Conservation (phyloP, 78 protist genomes). For the Dictyostelium firmibasis region DNA sequence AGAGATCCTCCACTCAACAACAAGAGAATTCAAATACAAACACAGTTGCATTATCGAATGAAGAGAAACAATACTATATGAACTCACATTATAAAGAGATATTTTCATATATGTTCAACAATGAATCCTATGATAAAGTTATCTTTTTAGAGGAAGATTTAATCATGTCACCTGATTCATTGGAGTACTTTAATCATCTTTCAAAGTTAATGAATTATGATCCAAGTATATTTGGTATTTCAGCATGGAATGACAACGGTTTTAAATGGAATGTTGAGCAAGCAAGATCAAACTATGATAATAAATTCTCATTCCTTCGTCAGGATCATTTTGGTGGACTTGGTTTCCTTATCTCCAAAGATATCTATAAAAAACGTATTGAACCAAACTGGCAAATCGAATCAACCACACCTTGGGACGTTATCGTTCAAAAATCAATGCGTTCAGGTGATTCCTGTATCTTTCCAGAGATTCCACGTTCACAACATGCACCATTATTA, state of each 20-base stretch:
- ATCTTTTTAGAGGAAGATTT: slow-evolving; percentile 87
- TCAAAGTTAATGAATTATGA: slow-evolving; percentile 82
- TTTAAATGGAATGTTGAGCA: slow-evolving; percentile 18
- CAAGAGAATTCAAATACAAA: not conserved
- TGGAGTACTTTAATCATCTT: slow-evolving; percentile 75
- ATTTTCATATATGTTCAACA: not conserved
- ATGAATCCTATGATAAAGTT: not conserved
- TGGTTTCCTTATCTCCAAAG: slow-evolving; percentile 16
- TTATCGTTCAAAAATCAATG: slow-evolving; percentile 18
- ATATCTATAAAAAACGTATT: not conserved
- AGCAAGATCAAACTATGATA: not conserved
- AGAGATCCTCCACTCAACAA: not conserved
- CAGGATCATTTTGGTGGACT: slow-evolving; percentile 71
- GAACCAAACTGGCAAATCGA: not conserved
- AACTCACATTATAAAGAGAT: slow-evolving; percentile 12
- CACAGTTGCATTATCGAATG: not conserved
- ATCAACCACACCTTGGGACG: slow-evolving; percentile 42
- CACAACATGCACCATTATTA: slow-evolving; percentile 24
- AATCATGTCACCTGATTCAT: slow-evolving; percentile 85
- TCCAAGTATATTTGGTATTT: slow-evolving; percentile 80
- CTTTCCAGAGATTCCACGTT: slow-evolving; percentile 61
- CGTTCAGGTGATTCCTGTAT: slow-evolving; percentile 1
- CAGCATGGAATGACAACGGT: slow-evolving; percentile 94
- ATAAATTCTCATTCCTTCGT: slow-evolving; percentile 9
- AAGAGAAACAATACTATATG: slow-evolving; percentile 18